Evolutionary conservation across 768 basidiomycete species (phyloP), one percentile per base, ranked within the genome.

Genomic region (Termitomyces sp.): DNA sequence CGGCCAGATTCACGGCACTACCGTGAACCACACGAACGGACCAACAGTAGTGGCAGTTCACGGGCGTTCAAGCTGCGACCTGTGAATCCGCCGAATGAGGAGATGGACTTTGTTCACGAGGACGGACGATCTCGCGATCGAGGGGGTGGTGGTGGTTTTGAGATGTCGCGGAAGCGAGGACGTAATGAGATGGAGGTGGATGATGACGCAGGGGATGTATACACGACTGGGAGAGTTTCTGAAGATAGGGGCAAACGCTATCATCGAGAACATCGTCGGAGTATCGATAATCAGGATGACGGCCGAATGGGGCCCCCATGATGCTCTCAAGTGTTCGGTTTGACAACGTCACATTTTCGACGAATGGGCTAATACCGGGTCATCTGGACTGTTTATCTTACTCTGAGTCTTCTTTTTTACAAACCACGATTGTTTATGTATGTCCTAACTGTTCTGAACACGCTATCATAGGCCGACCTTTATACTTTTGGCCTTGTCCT

Each of bases 111-210:
- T 63, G 73, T 73, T 43, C 82, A 78, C 62, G 83, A 83, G 65
- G 81, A 83, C 51, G 77, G 76, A 25, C 70, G 78, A 68, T 69
- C 68, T 58, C 74, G 73, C 45, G 75, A 79, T 66, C 72, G 70
- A 62, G 64, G 62, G 57, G 68, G 69, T 18, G 42, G 68, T 36
- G 68, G 69, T 18, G 42, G 68, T 36, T 50, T 50, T 11, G 54
- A 50, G 10, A 20, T 41, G 36, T 66, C 76, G 38, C 79, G 82
- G 66, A 87, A 85, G 65, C 77, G 85, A 53, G 75, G 71, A 58
- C 75, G 82, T 56, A 78, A 78, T 47, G 85, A 87, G 51, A 83
- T 85, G 83, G 85, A 88, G 39, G 73, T 80, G 45, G 83, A 84
- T 43, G 79, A 78, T 71, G 79, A 80, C 66, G 75, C 71, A 59